These are phyloP conservation scores for Microglena sp. DNA, from an alignment of 139 green algal species.

Conservation along the genomic window DNA sequence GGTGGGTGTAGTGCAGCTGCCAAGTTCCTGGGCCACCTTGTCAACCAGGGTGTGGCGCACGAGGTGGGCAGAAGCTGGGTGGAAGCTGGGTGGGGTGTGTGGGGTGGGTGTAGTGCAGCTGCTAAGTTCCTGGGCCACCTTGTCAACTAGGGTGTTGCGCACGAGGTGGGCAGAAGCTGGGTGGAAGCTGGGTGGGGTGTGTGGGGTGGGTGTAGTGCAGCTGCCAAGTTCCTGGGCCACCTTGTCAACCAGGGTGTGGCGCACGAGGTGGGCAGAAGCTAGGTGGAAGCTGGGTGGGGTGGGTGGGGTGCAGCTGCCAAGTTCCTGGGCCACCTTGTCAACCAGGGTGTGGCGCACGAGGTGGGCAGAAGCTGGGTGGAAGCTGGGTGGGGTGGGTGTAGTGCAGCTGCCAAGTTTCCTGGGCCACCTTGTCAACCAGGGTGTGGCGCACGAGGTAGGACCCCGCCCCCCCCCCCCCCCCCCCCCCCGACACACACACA, in stretches of 20 bases:
- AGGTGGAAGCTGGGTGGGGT: too few species aligned
- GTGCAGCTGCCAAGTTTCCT: slow-evolving; percentile 77
- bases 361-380: too few species aligned
- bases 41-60: slow-evolving; percentile 85
- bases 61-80: too few species aligned
- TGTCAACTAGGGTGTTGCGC: slow-evolving; percentile 79
- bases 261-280: too few species aligned
- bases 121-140: slow-evolving; percentile 87
- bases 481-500: too few species aligned
- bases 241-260: slow-evolving; percentile 83
- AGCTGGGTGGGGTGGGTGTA: too few species aligned
- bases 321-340: slow-evolving; percentile 92
- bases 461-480: too few species aligned
- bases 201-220: slow-evolving; percentile 65
- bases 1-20: too few species aligned
- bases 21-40: slow-evolving; percentile 88
- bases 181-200: too few species aligned
- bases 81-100: too few species aligned
- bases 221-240: slow-evolving; percentile 81
- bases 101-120: slow-evolving; percentile 62
- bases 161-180: too few species aligned
- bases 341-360: slow-evolving; percentile 78
- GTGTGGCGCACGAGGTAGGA: slow-evolving; percentile 30
- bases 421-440: slow-evolving; percentile 82
- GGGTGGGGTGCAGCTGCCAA: slow-evolving; percentile 64